Evolutionary conservation across 129 eudicot genomes (phyloP), one percentile per base, ranked within the genome.

Genomic region (Flaveria trinervia): DNA sequence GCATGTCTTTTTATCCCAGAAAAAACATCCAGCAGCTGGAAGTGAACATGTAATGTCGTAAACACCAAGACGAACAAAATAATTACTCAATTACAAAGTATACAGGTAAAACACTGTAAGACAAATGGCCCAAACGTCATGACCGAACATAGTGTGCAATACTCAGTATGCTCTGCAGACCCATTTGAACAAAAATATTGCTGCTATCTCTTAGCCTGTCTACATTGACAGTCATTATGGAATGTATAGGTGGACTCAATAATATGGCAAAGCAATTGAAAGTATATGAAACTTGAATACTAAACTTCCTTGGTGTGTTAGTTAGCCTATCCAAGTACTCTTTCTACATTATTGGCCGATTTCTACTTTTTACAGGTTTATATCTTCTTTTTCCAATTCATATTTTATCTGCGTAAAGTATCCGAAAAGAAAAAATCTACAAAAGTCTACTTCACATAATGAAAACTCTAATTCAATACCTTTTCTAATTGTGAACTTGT

Each of bases 401-500:
- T 36, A 36, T 36, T 36, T 33, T 36, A 36, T 36, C 41, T 5
- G 41, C 41, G 5, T 36, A 36, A 36, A 36, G 5, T 30, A 36
- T 36, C 41, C 7, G 5, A 8, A 36, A 36, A 36, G 41, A 36
- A 36, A 36, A 33, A 33, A 33, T 33, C 39, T 33, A 33, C 39
- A 33, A 33, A 36, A 36, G 41, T 36, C 41, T 36, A 5, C 41
- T 61, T 74, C 57, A 62, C 52, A 62, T 3, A 62, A 65, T 30
- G 15, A 60, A 36, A 22, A 46, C 70, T 44, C 55, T 7, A 57
- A 66, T 41, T 50, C 77, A 56, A 20, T 86, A 93, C 98, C 97
- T 90, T 90, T 93, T 61, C 88, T 87, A 74, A 88, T 68, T 0
- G 90, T 83, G 70, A 75, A 81, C 81, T 89, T 90, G 77, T 68